These are phyloP conservation scores for Plectosphaerella plurivora DNA, from an alignment of 2,329 filamentous ascomycete species.

Conservation along the genomic window DNA sequence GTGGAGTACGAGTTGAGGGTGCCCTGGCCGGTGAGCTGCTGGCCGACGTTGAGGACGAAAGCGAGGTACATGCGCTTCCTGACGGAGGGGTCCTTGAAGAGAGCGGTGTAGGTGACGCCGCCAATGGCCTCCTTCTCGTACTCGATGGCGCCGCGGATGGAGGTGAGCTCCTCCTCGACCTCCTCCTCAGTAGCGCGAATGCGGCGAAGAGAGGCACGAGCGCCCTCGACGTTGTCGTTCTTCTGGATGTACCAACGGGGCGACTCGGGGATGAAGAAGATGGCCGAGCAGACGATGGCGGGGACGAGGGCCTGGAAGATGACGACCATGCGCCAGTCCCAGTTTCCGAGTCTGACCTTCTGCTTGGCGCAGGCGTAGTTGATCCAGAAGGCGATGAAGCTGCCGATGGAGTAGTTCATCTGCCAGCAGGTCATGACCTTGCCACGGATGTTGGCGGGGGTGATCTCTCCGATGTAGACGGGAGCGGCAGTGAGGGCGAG, in stretches of 20 bases:
- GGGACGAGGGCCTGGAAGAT: slow-evolving; percentile 71
- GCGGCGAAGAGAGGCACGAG: slow-evolving; percentile 49
- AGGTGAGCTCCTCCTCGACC: slow-evolving; percentile 61
- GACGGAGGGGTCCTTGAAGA: slow-evolving; percentile 67
- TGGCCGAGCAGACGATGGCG: slow-evolving; percentile 52
- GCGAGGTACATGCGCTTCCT: slow-evolving; percentile 63
- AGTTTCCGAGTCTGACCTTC: slow-evolving; percentile 53
- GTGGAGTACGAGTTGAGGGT: slow-evolving; percentile 70
- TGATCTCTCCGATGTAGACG: slow-evolving; percentile 12
- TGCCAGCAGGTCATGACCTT: slow-evolving; percentile 66
- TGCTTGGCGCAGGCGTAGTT: slow-evolving; percentile 59
- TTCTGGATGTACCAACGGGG: slow-evolving; percentile 66
- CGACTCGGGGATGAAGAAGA: slow-evolving; percentile 64
- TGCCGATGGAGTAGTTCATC: slow-evolving; percentile 60
- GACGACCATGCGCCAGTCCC: slow-evolving; percentile 71
- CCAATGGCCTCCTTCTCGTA: slow-evolving; percentile 68
- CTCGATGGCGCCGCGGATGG: slow-evolving; percentile 64
- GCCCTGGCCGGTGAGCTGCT: slow-evolving; percentile 69
- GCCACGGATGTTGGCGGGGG: slow-evolving; percentile 34
- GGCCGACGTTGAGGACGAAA: slow-evolving; percentile 64
- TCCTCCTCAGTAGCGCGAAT: slow-evolving; percentile 62
- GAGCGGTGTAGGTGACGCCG: slow-evolving; percentile 51
- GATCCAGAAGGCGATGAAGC: slow-evolving; percentile 49
- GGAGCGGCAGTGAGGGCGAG: slow-evolving; percentile 38
- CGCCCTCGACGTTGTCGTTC: slow-evolving; percentile 54